Percentiles rank a stretch among this genome's conserved stretches.
Conservation (phyloP, 768 basidiomycete species). For the Phaeotremella fagi region DNA sequence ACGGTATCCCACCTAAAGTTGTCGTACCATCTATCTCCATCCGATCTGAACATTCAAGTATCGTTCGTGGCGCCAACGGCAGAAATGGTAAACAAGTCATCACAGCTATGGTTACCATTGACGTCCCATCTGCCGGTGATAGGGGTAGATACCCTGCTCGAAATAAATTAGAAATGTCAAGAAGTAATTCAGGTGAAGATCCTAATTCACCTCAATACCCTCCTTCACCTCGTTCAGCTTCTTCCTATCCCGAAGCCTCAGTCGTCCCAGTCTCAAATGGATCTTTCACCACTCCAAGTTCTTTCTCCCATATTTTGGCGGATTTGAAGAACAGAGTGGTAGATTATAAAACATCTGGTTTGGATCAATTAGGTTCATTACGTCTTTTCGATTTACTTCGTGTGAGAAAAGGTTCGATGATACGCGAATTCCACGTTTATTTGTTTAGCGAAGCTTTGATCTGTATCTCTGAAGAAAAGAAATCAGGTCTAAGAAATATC, state of each 20-base stretch:
- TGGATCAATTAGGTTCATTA: slow-evolving; percentile 71
- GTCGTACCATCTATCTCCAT: slow-evolving; percentile 91
- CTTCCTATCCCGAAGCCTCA: slow-evolving; percentile 7
- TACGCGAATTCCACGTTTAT: slow-evolving; percentile 93
- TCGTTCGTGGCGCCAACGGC: slow-evolving; percentile 64
- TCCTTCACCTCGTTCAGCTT: slow-evolving; percentile 25
- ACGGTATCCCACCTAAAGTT: slow-evolving; percentile 54
- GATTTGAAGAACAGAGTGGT: slow-evolving; percentile 85
- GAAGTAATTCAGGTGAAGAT: slow-evolving; percentile 5
- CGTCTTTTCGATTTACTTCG: slow-evolving; percentile 88
- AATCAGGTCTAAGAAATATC: slow-evolving; percentile 69
- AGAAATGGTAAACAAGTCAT: slow-evolving; percentile 65
- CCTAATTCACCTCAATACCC: slow-evolving; percentile 25
- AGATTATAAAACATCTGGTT: slow-evolving; percentile 92
- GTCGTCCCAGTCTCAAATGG: slow-evolving; percentile 2
- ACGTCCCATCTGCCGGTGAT: slow-evolving; percentile 60
- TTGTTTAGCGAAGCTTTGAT: slow-evolving; percentile 97
- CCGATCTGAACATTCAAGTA: slow-evolving; percentile 80
- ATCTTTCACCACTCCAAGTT: slow-evolving; percentile 34
- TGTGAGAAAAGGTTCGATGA: slow-evolving; percentile 80
- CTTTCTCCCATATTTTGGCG: slow-evolving; percentile 76
- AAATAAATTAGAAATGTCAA: slow-evolving; percentile 2
- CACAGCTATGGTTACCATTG: slow-evolving; percentile 89
- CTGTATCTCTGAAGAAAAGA: slow-evolving; percentile 95
- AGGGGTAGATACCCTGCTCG: slow-evolving; percentile 30